Evolutionary conservation across 164 flowering plant species (phyloP).

Genomic region (Vitis labrusca): DNA sequence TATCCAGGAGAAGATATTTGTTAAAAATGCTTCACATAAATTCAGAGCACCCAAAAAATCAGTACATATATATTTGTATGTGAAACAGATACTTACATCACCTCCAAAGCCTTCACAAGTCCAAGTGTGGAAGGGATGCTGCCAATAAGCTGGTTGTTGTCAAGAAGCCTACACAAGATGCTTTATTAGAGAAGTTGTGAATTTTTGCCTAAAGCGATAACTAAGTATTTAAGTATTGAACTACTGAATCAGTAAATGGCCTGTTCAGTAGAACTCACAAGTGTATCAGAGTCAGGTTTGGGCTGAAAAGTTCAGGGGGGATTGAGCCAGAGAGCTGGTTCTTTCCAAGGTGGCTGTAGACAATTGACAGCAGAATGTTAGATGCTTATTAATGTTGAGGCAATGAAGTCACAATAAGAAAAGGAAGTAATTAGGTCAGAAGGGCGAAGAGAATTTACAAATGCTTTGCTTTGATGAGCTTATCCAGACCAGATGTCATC

Average conservation of each 20-base stretch:
- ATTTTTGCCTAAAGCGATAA: neutral
- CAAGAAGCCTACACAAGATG: slow-evolving; percentile 37
- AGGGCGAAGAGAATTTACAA: slow-evolving; percentile 38
- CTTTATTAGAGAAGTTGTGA: neutral
- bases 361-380: neutral
- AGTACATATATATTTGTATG: neutral
- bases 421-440: neutral
- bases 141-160: slow-evolving; percentile 43
- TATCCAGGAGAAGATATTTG: slow-evolving; percentile 6
- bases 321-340: slow-evolving; percentile 50
- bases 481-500: slow-evolving; percentile 50
- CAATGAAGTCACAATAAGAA: neutral
- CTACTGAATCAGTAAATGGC: too few relatives aligned
- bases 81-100: slow-evolving; percentile 44
- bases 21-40: neutral
- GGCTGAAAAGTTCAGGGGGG: slow-evolving; percentile 45
- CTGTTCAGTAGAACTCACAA: slow-evolving; percentile 37
- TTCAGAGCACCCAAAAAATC: neutral
- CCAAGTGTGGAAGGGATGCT: slow-evolving; percentile 43
- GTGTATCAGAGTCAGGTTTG: slow-evolving; percentile 51
- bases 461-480: slow-evolving; percentile 45
- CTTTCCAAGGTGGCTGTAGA: slow-evolving; percentile 52
- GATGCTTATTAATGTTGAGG: neutral
- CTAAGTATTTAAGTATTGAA: neutral
- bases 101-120: slow-evolving; percentile 37